phyloP scores from a whole-genome alignment of 192 early-diverging fungal species.

The Rhizophlyctis rosea region DNA sequence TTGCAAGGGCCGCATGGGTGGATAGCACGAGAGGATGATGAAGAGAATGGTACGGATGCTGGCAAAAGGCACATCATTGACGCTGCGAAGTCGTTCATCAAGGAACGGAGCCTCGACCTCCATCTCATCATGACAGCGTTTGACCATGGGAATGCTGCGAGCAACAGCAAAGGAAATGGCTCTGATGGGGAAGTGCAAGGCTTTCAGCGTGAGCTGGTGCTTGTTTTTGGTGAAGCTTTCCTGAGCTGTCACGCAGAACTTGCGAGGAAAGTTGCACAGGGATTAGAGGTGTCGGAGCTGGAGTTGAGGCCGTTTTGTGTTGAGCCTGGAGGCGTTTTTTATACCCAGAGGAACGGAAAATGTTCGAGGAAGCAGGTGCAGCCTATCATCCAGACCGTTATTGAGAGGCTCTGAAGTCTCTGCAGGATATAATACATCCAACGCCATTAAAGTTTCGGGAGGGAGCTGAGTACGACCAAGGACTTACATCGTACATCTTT shows the following conservation, averaged over 20 bases:
- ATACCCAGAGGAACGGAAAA: conserved; percentile 49
- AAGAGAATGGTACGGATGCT: conserved; percentile 6
- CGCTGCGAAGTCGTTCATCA: conserved; percentile 30
- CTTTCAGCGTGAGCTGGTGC: conserved; percentile 61
- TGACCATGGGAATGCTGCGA: conserved; percentile 43
- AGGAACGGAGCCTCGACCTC: conserved; percentile 48
- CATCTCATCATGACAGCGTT: conserved; percentile 57
- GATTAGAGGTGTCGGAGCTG: conserved; percentile 36
- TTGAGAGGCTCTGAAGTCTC: no score
- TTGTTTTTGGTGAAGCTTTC: conserved; percentile 30
- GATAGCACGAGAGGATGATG: conserved; percentile 44
- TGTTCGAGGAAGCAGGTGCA: conserved; percentile 63
- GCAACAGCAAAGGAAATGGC: background rate
- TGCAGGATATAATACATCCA: no score
- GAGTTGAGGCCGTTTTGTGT: no score
- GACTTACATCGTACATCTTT: no score
- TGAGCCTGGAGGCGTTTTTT: conserved; percentile 28
- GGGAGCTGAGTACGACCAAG: no score
- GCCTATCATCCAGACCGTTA: conserved; percentile 59
- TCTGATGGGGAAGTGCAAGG: conserved; percentile 23
- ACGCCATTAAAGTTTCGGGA: no score
- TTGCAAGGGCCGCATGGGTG: conserved; percentile 39
- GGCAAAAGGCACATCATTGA: conserved; percentile 10
- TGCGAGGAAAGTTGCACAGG: conserved; percentile 18
- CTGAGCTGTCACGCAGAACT: no score